Conservation (phyloP, 257 asterid genomes). For the Dorcoceras hygrometricum region DNA sequence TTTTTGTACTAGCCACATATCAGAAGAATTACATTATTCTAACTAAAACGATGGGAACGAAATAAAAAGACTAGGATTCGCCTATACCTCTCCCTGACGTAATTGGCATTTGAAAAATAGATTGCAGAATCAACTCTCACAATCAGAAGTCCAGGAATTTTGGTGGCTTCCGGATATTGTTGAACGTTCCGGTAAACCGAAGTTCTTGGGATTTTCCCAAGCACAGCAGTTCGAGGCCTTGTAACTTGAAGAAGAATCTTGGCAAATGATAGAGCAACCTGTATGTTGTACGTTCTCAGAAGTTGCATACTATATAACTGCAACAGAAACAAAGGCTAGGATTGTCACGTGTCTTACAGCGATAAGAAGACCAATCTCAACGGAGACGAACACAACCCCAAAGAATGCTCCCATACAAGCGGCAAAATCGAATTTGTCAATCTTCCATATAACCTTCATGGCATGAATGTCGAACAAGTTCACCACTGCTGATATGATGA, state of each 20-base stretch:
- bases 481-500: conserved; percentile 63
- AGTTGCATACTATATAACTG: background rate
- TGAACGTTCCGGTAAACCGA: conserved; percentile 59
- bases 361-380: conserved; percentile 68
- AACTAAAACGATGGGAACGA: background rate
- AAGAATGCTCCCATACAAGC: conserved; percentile 86
- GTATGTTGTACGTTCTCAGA: background rate
- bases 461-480: conserved; percentile 58
- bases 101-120: conserved; percentile 70
- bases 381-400: conserved; percentile 60
- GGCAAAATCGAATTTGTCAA: conserved; percentile 66
- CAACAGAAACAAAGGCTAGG: background rate
- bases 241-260: conserved; percentile 81
- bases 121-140: conserved; percentile 72
- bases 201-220: conserved; percentile 66
- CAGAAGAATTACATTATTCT: background rate
- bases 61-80: background rate
- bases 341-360: conserved; percentile 39
- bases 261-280: conserved; percentile 68
- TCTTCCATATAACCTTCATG: conserved; percentile 57
- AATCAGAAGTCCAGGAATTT: conserved; percentile 54
- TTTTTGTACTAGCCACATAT: background rate
- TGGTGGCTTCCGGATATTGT: conserved; percentile 73
- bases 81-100: conserved; percentile 62
- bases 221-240: conserved; percentile 60